Conservation (phyloP, 106 monocot genomes). For the Dendrobium catenatum region DNA sequence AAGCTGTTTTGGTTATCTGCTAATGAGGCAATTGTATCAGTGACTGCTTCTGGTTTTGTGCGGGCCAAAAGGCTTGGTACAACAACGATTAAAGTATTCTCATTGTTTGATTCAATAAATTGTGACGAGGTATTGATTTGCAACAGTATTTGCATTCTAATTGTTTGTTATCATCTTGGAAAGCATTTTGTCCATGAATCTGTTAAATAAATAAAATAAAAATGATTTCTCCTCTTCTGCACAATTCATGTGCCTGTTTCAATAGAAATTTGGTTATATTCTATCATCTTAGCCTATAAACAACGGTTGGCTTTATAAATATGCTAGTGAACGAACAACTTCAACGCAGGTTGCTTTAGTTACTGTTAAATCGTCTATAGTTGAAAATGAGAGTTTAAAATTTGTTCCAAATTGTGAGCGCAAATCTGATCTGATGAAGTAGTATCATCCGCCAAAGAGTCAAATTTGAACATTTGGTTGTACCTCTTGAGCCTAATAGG, state of each 20-base stretch:
- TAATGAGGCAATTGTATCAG: constrained; percentile 42
- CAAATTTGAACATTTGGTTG: too few species aligned
- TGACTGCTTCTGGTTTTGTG: constrained; percentile 51
- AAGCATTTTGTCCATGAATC: neutral
- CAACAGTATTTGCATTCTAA: neutral
- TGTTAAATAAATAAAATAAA: neutral
- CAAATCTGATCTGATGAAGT: too few species aligned
- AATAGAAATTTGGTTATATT: neutral
- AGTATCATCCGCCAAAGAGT: too few species aligned
- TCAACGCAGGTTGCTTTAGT: neutral
- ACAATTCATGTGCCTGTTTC: neutral
- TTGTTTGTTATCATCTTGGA: neutral
- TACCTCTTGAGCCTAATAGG: too few species aligned
- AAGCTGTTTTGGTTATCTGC: constrained; percentile 64
- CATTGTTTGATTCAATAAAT: constrained; percentile 62
- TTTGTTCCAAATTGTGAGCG: too few species aligned
- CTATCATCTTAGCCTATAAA: neutral
- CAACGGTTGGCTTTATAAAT: neutral
- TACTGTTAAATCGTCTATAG: neutral
- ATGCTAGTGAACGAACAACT: neutral
- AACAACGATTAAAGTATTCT: constrained; percentile 60
- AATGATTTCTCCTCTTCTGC: neutral
- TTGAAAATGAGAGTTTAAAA: too few species aligned
- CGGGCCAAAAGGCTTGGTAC: constrained; percentile 54
- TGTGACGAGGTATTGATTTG: constrained; percentile 80